phyloP scores from a whole-genome alignment of 1,284 basidiomycete species.

The Melampsora abietis-canadensis region DNA sequence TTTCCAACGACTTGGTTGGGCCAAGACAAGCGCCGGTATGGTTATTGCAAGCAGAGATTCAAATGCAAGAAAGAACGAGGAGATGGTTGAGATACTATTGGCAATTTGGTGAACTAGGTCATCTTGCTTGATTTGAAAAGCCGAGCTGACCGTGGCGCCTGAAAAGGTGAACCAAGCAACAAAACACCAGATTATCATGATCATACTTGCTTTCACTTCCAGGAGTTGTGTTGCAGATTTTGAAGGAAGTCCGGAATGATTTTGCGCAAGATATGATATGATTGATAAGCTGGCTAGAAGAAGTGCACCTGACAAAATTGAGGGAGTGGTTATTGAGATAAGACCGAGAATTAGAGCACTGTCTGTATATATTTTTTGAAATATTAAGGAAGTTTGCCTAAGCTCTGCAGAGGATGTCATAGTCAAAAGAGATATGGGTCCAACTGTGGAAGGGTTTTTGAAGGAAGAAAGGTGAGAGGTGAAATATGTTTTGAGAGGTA shows the following conservation, averaged over 20 bases:
- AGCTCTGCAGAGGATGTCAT: constrained; percentile 18
- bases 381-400: neutral
- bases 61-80: constrained; percentile 21
- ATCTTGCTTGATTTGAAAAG: neutral
- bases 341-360: constrained; percentile 9
- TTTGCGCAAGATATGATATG: constrained; percentile 26
- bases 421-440: constrained; percentile 11
- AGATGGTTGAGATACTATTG: constrained; percentile 2
- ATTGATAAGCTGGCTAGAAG: constrained; percentile 8
- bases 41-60: constrained; percentile 21
- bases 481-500: too few relatives aligned
- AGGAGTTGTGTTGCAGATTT: constrained; percentile 14
- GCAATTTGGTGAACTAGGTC: constrained; percentile 6
- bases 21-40: constrained; percentile 21
- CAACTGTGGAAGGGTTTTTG: neutral
- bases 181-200: constrained; percentile 25
- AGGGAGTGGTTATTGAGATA: constrained; percentile 23
- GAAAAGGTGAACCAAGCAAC: constrained; percentile 17
- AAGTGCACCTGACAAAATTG: constrained; percentile 4
- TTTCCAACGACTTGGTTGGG: constrained; percentile 18
- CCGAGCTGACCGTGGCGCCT: neutral
- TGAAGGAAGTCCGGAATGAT: constrained; percentile 17
- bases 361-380: constrained; percentile 4
- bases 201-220: constrained; percentile 11
- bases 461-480: too few relatives aligned